phyloP scores from a whole-genome alignment of 768 basidiomycete genomes.

The Collybiopsis luxurians region DNA sequence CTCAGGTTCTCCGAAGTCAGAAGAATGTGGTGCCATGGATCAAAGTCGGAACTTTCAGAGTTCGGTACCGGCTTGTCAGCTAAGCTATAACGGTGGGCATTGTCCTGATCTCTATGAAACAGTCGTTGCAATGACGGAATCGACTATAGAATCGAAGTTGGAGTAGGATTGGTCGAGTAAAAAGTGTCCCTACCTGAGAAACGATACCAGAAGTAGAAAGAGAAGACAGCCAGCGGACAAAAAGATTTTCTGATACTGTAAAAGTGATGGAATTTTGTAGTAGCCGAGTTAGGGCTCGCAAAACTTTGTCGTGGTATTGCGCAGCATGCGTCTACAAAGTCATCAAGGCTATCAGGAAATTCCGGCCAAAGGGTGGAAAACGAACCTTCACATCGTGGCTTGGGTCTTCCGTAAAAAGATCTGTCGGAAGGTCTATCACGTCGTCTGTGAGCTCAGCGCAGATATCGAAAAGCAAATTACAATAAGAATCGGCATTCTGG shows the following conservation, averaged over 20 bases:
- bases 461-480: conserved; percentile 48
- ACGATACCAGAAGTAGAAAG: conserved; percentile 30
- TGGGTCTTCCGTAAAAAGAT: conserved; percentile 10
- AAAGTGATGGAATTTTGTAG: conserved; percentile 53
- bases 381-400: conserved; percentile 14
- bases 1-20: conserved; percentile 8
- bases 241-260: conserved; percentile 54
- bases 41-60: conserved; percentile 31
- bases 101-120: conserved; percentile 52
- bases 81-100: conserved; percentile 35
- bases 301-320: conserved; percentile 35
- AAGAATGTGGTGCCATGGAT: conserved; percentile 50
- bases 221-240: conserved; percentile 57
- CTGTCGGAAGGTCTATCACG: conserved; percentile 3
- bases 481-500: conserved; percentile 53
- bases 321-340: conserved; percentile 16
- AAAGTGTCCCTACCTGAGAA: conserved; percentile 34
- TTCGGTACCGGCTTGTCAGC: conserved; percentile 28
- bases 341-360: neutral
- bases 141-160: conserved; percentile 38
- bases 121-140: conserved; percentile 54
- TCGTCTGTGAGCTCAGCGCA: conserved; percentile 41
- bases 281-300: conserved; percentile 54
- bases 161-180: no score
- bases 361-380: neutral